Evolutionary conservation across 305 asterid genomes (phyloP).

Genomic region (Fraxinus baroniana): DNA sequence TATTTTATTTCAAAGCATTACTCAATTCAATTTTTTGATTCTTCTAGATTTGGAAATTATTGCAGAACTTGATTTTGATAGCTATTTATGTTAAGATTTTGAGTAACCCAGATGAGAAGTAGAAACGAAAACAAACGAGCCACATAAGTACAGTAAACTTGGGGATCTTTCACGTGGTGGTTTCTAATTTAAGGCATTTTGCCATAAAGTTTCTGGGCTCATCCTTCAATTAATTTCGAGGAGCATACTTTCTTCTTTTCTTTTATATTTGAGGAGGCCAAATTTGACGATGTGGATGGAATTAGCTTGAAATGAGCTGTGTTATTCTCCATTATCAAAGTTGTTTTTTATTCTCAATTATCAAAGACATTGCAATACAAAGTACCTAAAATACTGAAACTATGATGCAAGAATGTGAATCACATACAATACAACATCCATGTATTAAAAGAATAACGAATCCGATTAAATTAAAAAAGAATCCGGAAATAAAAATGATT

Average conservation of each 20-base stretch:
- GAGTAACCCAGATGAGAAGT: too few species aligned
- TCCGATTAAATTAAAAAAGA: slow-evolving; percentile 30
- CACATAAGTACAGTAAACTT: too few species aligned
- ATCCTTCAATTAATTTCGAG: too few species aligned
- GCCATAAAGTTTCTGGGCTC: too few species aligned
- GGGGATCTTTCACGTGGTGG: too few species aligned
- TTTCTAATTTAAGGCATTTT: too few species aligned
- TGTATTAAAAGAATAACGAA: slow-evolving; percentile 45
- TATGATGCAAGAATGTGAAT: neutral
- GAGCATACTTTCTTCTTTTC: neutral
- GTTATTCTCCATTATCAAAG: neutral
- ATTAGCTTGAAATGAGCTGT: neutral
- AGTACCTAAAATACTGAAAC: neutral
- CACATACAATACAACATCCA: neutral
- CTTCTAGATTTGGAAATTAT: too few species aligned
- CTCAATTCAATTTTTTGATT: too few species aligned
- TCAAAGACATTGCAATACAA: neutral
- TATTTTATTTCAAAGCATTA: too few species aligned
- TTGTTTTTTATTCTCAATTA: neutral
- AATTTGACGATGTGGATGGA: neutral
- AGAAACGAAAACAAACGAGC: too few species aligned
- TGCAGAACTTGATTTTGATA: too few species aligned
- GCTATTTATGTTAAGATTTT: too few species aligned
- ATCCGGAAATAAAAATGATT: slow-evolving; percentile 40
- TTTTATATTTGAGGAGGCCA: neutral